Conservation (phyloP, 305 asterid species). For the Petunia hybrid region DNA sequence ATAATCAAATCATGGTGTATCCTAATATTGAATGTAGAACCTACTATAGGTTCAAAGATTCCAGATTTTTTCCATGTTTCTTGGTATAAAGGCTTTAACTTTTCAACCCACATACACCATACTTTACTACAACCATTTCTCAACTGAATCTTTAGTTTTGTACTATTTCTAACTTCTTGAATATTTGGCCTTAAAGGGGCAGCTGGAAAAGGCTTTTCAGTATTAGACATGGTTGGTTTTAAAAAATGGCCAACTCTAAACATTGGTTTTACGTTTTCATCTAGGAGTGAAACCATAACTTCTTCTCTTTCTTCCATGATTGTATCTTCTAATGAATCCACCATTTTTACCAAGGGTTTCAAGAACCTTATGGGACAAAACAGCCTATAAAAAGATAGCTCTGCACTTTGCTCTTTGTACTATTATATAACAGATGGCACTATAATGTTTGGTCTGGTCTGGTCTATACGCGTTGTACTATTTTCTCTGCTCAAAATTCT, state of each 20-base stretch:
- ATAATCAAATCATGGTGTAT: not conserved
- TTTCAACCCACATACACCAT: conserved; percentile 45
- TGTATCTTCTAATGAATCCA: not conserved
- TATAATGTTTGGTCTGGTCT: no score
- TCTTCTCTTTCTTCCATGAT: conserved; percentile 34
- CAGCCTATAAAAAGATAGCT: no score
- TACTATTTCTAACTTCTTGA: not conserved
- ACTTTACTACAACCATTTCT: conserved; percentile 27
- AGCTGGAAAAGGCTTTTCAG: not conserved
- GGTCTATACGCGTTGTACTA: no score
- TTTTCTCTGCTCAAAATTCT: no score
- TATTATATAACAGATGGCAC: no score
- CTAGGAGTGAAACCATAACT: conserved; percentile 32
- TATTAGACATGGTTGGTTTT: conserved; percentile 14
- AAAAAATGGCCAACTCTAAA: conserved; percentile 32
- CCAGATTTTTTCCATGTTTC: conserved; percentile 45
- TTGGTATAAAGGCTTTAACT: conserved; percentile 33
- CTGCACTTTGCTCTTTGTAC: no score
- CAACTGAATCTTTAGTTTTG: conserved; percentile 22
- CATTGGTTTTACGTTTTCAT: conserved; percentile 1
- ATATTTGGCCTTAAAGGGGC: not conserved
- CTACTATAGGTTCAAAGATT: conserved; percentile 41
- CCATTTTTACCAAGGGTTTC: not conserved
- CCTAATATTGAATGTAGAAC: conserved; percentile 33
- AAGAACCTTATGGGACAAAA: not conserved